These are phyloP conservation scores for Fusarium vanettenii DNA, from an alignment of 2,329 filamentous ascomycete species.

Conservation along the genomic window DNA sequence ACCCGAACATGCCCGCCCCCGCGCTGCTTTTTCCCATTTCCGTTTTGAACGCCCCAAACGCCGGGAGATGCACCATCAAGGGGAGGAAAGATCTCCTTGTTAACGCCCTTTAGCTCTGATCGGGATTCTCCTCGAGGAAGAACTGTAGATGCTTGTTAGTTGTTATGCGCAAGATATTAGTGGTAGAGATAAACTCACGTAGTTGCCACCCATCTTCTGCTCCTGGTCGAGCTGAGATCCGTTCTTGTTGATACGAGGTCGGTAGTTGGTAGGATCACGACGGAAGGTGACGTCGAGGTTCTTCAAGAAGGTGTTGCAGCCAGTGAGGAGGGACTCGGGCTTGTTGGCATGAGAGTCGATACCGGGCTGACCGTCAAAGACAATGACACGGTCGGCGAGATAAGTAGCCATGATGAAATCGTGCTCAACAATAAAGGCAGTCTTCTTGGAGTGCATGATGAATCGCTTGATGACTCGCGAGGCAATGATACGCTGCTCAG, in stretches of 20 bases:
- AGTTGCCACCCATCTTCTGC: slow-evolving; percentile 94
- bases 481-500: slow-evolving; percentile 98
- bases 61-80: slow-evolving; percentile 51
- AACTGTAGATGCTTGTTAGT: slow-evolving; percentile 66
- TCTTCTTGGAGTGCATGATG: slow-evolving; percentile 99
- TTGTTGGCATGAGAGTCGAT: slow-evolving; percentile 87
- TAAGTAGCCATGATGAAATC: slow-evolving; percentile 96
- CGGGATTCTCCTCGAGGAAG: slow-evolving; percentile 85
- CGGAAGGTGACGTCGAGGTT: slow-evolving; percentile 98
- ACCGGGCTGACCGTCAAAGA: slow-evolving; percentile 95
- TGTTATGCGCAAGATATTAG: neutral
- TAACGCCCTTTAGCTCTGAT: slow-evolving; percentile 64
- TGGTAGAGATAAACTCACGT: slow-evolving; percentile 67
- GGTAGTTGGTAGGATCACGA: slow-evolving; percentile 94
- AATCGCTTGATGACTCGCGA: slow-evolving; percentile 98
- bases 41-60: slow-evolving; percentile 66
- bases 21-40: slow-evolving; percentile 44
- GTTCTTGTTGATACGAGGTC: slow-evolving; percentile 98
- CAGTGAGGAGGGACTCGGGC: slow-evolving; percentile 91
- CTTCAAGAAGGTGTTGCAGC: slow-evolving; percentile 97
- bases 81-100: slow-evolving; percentile 48
- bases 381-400: slow-evolving; percentile 92
- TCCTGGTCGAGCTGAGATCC: slow-evolving; percentile 97
- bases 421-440: slow-evolving; percentile 98
- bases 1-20: slow-evolving; percentile 39